A percentile compares a stretch with the other conserved stretches of the same genome.
Evolutionary conservation across 805 yeast genomes (phyloP).

Genomic region (Debaryomyces maramus): DNA sequence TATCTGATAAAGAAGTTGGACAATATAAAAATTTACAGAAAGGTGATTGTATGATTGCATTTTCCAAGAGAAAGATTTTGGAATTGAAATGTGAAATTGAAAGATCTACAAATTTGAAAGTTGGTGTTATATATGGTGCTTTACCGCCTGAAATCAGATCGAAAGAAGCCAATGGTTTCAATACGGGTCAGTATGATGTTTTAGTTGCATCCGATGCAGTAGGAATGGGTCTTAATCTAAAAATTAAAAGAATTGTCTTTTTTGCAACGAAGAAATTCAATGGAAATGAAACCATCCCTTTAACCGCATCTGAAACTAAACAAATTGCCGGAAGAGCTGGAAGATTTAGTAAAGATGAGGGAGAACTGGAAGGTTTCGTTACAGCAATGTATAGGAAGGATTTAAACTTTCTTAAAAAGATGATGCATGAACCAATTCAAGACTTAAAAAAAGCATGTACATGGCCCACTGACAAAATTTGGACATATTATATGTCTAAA

Average conservation of each 20-base stretch:
- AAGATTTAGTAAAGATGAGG: conserved; percentile 48
- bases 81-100: conserved; percentile 72
- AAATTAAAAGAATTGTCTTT: conserved; percentile 79
- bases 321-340: conserved; percentile 99
- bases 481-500: conserved; percentile 64
- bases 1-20: conserved; percentile 40
- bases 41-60: conserved; percentile 91
- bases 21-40: conserved; percentile 42
- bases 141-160: conserved; percentile 93
- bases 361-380: conserved; percentile 48
- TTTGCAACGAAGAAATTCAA: conserved; percentile 67
- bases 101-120: conserved; percentile 56
- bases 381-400: conserved; percentile 51
- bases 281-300: conserved; percentile 49
- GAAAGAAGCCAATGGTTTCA: conserved; percentile 77
- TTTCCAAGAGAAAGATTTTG: conserved; percentile 73
- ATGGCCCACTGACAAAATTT: conserved; percentile 79
- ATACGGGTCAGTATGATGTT: conserved; percentile 75
- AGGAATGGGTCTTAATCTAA: conserved; percentile 94
- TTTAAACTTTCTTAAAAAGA: conserved; percentile 43
- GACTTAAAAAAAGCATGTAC: conserved; percentile 60
- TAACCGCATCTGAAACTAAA: conserved; percentile 70
- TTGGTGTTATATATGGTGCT: conserved; percentile 93
- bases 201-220: conserved; percentile 95
- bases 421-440: conserved; percentile 52